These are phyloP conservation scores for Catenaria anguillulae DNA, from an alignment of 371 early-diverging fungal genomes.

Conservation along the genomic window DNA sequence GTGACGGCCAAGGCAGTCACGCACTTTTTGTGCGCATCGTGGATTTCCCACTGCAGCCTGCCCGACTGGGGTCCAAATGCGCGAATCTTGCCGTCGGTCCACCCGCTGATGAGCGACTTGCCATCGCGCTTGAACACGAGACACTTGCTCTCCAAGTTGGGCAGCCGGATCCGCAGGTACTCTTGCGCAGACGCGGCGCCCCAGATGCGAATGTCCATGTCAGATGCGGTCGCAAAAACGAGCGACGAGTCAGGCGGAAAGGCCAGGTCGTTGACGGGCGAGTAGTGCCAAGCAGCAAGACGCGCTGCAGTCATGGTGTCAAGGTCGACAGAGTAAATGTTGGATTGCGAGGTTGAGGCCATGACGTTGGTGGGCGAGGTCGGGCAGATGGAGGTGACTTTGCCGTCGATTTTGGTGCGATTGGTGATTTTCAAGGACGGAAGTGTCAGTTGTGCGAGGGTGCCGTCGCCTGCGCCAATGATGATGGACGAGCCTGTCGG, in stretches of 20 bases:
- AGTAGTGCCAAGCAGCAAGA: conserved; percentile 29
- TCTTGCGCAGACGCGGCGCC: conserved; percentile 25
- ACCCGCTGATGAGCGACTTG: conserved; percentile 27
- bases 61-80: conserved; percentile 41
- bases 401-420: conserved; percentile 31
- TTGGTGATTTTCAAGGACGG: not conserved
- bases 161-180: conserved; percentile 30
- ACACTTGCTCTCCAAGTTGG: conserved; percentile 38
- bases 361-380: conserved; percentile 18
- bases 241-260: conserved; percentile 34
- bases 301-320: conserved; percentile 16
- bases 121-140: conserved; percentile 37
- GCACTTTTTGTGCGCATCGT: conserved; percentile 34
- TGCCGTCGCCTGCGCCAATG: conserved; percentile 38
- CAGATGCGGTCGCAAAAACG: conserved; percentile 36
- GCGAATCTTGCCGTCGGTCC: conserved; percentile 42
- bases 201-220: conserved; percentile 37
- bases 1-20: conserved; percentile 35
- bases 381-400: conserved; percentile 32
- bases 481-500: conserved; percentile 20
- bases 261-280: conserved; percentile 31
- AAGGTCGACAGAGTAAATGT: conserved; percentile 24
- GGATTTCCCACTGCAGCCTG: conserved; percentile 34
- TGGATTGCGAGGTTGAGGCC: conserved; percentile 29
- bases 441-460: conserved; percentile 24